Evolutionary conservation across 129 eudicot genomes (phyloP).

Genomic region (Tagetes patula): DNA sequence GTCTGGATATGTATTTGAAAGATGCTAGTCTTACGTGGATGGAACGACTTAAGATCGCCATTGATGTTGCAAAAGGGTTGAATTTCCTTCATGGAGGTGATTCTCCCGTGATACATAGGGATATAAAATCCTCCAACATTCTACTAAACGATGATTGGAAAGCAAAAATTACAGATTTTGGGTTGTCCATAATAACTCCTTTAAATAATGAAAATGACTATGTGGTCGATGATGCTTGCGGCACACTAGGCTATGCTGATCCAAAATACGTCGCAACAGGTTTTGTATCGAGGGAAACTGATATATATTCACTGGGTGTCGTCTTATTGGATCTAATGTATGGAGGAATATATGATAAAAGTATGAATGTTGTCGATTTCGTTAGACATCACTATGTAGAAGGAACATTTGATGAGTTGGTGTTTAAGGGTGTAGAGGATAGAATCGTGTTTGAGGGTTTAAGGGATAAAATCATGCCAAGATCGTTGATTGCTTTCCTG

Average conservation of each 20-base stretch:
- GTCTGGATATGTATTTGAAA: background rate
- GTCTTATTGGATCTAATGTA: background rate
- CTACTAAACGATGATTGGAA: background rate
- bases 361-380: background rate
- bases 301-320: conserved; percentile 1
- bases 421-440: no score
- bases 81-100: background rate
- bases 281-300: background rate
- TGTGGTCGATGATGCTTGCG: background rate
- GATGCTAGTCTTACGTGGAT: background rate
- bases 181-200: background rate
- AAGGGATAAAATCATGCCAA: background rate
- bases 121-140: background rate
- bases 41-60: background rate
- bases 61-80: background rate
- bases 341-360: background rate
- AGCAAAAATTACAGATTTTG: background rate
- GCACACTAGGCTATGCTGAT: background rate
- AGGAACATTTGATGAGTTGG: background rate
- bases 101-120: conserved; percentile 1
- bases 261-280: background rate
- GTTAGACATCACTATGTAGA: background rate
- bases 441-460: no score
- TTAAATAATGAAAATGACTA: background rate
- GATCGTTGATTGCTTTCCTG: background rate